A percentile compares a stretch with the other conserved stretches of the same genome.
phyloP scores from a whole-genome alignment of 257 asterid species.

The Solanum verrucosum region DNA sequence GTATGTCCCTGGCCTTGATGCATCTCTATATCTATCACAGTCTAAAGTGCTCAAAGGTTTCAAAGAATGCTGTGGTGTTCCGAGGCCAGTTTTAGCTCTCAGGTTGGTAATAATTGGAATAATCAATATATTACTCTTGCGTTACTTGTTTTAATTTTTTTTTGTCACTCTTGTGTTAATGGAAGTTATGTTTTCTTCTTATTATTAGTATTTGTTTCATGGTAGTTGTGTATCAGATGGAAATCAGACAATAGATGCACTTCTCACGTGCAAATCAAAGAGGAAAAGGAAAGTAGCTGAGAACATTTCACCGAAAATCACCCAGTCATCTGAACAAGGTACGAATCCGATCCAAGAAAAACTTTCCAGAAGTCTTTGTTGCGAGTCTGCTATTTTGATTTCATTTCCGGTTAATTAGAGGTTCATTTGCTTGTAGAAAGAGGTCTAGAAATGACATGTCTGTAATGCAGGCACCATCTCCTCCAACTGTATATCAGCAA shows the following conservation, averaged over 20 bases:
- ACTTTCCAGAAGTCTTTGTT: background rate
- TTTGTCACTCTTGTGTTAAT: background rate
- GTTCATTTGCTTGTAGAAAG: background rate
- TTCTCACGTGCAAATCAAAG: slow-evolving; percentile 79
- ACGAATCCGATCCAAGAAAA: background rate
- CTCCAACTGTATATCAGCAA: background rate
- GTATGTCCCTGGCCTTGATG: slow-evolving; percentile 93
- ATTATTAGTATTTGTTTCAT: slow-evolving; percentile 16
- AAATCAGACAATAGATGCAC: slow-evolving; percentile 81
- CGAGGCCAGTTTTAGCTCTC: slow-evolving; percentile 83
- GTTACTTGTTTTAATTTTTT: background rate
- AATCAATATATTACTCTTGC: background rate
- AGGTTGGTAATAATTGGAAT: slow-evolving; percentile 32
- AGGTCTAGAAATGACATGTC: background rate
- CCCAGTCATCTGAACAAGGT: slow-evolving; percentile 50
- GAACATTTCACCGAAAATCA: slow-evolving; percentile 24
- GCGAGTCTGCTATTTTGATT: background rate
- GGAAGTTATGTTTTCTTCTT: background rate
- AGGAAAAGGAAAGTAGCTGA: slow-evolving; percentile 71
- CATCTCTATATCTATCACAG: slow-evolving; percentile 81
- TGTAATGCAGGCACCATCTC: background rate
- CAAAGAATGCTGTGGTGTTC: slow-evolving; percentile 72
- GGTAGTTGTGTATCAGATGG: slow-evolving; percentile 89
- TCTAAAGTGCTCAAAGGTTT: slow-evolving; percentile 60
- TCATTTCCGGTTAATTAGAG: background rate